Evolutionary conservation across 805 yeast species (phyloP), one percentile per base, ranked within the genome.

Genomic region (Candida maris): DNA sequence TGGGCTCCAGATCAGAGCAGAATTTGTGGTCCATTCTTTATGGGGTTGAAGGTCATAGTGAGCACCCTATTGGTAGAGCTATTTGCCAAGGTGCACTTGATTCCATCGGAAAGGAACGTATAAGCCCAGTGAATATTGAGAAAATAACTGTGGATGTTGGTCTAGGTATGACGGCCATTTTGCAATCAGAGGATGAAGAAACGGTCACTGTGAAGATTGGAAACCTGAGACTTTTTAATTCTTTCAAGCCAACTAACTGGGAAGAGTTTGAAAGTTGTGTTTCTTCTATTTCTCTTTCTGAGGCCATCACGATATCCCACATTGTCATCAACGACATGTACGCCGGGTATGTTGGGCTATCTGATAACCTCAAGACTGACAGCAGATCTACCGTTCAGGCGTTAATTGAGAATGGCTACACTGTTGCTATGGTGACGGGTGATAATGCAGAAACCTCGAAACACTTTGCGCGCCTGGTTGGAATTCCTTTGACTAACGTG

Each of bases 351-450:
- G 51, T 89, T 30, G 82, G 78, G 41, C 61, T 91, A 9, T 61
- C 70, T 4, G 98, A 93, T 59, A 62, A 71, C 9, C 51, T 88
- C 15, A 83, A 85, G 45, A 64, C 71, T 1, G 85, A 85, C 44
- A 77, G 96, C 0, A 61, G 58, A 20, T 70, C 68, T 2, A 81
- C 86, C 0, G 65, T 93, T 12, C 61, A 68, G 18, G 71, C 75
- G 42, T 65, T 93, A 32, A 61, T 61, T 33, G 47, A 54, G 1
- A 62, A 66, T 30, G 81, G 82, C 0, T 74, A 77, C 46, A 65
- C 70, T 7, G 80, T 88, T 8, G 95, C 87, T 6, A 78, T 93
- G 77, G 85, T 93, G 2, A 87, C 96, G 2, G 99, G 99, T 26
- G 99, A 93, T 58, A 75, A 79, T 38, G 56, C 55, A 5, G 63